phyloP scores from a whole-genome alignment of 345 rosid genomes.

The Citrus cavaleriei region DNA sequence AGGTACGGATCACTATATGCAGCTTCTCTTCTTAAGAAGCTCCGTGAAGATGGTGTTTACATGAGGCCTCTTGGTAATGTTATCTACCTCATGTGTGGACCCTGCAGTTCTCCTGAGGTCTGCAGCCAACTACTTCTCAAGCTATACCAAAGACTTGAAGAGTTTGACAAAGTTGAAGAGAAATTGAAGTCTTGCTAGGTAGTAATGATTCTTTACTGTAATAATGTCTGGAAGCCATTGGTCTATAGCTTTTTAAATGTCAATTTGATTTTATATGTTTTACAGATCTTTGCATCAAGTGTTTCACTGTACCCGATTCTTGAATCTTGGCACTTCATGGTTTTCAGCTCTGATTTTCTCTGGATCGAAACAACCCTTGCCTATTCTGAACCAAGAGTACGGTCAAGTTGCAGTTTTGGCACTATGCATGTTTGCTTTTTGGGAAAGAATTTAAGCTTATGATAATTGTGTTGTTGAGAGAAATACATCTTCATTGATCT shows the following conservation, averaged over 20 bases:
- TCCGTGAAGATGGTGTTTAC: constrained; percentile 72
- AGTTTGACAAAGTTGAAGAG: constrained; percentile 22
- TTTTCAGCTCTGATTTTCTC: not conserved
- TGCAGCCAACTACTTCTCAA: constrained; percentile 60
- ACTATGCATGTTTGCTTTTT: not conserved
- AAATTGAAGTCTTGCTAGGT: not conserved
- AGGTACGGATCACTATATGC: constrained; percentile 78
- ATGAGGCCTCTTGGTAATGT: constrained; percentile 86
- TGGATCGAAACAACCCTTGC: not conserved
- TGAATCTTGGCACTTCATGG: not conserved
- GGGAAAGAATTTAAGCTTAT: not conserved
- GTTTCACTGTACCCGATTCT: not conserved
- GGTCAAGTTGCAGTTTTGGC: not conserved
- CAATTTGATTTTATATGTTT: not conserved
- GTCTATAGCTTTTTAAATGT: not conserved
- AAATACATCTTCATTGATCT: not conserved
- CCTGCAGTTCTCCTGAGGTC: constrained; percentile 64
- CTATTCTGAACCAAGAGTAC: not conserved
- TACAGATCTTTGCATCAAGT: not conserved
- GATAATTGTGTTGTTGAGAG: not conserved
- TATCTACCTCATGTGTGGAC: constrained; percentile 84
- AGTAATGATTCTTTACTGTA: not conserved
- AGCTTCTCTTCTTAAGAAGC: constrained; percentile 59
- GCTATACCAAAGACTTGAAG: constrained; percentile 54
- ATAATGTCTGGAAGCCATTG: not conserved